A percentile compares a stretch with the other conserved stretches of the same genome.
Conservation (phyloP, 352 stramenopile species). For the Globisporangium alternatum region DNA sequence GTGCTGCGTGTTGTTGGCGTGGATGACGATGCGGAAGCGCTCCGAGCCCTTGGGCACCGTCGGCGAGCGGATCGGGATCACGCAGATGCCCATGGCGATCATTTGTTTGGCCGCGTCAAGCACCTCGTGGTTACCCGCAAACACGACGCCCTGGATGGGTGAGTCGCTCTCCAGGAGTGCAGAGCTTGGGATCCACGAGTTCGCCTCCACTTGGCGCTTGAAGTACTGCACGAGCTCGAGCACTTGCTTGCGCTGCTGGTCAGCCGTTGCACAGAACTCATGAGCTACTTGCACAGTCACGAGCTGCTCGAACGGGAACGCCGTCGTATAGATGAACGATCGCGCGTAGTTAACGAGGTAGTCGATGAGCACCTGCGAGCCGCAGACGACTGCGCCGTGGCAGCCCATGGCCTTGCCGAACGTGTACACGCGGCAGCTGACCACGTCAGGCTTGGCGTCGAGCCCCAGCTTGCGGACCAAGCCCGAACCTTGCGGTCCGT, state of each 20-base stretch:
- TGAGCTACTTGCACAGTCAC: slow-evolving; percentile 89
- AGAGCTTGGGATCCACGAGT: slow-evolving; percentile 34
- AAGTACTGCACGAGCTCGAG: slow-evolving; percentile 80
- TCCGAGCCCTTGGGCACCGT: slow-evolving; percentile 94
- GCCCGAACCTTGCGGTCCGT: slow-evolving; percentile 75
- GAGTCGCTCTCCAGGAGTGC: slow-evolving; percentile 67
- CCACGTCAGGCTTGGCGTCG: slow-evolving; percentile 64
- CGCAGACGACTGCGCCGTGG: slow-evolving; percentile 94
- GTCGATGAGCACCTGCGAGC: slow-evolving; percentile 85
- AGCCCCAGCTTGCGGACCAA: slow-evolving; percentile 67
- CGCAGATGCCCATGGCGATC: slow-evolving; percentile 71
- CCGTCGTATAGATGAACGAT: slow-evolving; percentile 97
- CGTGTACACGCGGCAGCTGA: slow-evolving; percentile 92
- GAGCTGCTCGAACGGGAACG: slow-evolving; percentile 91
- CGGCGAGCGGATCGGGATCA: slow-evolving; percentile 94
- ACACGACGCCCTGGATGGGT: slow-evolving; percentile 94
- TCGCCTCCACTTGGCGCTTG: slow-evolving; percentile 42
- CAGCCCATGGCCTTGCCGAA: slow-evolving; percentile 97
- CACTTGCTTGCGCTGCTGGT: slow-evolving; percentile 39
- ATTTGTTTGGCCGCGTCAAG: slow-evolving; percentile 74
- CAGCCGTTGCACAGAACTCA: slow-evolving; percentile 66
- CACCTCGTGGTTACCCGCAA: slow-evolving; percentile 90
- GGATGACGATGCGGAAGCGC: slow-evolving; percentile 95
- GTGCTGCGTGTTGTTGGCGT: slow-evolving; percentile 90
- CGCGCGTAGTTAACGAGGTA: slow-evolving; percentile 97